Percentiles rank a stretch among this genome's conserved stretches.
phyloP scores from a whole-genome alignment of 1,284 basidiomycete species.

The Pyrrhoderma lamaoense region DNA sequence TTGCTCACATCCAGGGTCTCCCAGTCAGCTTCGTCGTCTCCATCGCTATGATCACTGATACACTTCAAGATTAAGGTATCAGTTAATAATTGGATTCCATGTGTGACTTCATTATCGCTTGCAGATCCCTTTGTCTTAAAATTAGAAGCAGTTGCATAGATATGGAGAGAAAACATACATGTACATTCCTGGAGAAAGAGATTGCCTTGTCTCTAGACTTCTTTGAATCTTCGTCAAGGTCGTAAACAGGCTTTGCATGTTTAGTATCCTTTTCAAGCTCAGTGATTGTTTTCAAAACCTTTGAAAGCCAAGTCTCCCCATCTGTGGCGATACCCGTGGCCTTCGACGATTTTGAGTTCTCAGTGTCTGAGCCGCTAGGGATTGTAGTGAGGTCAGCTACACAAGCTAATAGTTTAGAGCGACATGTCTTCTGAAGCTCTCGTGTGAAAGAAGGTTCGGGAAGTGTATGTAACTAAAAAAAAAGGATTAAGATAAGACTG shows the following conservation, averaged over 20 bases:
- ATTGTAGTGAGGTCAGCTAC: conserved; percentile 69
- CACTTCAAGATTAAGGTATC: conserved; percentile 8
- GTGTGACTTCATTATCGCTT: conserved; percentile 2
- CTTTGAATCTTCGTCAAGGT: conserved; percentile 52
- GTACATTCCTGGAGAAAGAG: conserved; percentile 3
- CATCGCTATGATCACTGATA: conserved; percentile 6
- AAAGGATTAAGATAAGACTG: conserved; percentile 2
- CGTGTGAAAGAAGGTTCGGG: conserved; percentile 70
- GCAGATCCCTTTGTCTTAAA: not conserved
- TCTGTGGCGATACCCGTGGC: conserved; percentile 56
- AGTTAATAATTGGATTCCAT: conserved; percentile 13
- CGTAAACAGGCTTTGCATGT: conserved; percentile 52
- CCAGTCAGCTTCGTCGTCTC: conserved; percentile 3
- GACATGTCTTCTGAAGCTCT: conserved; percentile 55
- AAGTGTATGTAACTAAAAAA: conserved; percentile 46
- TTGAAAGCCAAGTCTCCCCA: conserved; percentile 77
- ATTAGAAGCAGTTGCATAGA: not conserved
- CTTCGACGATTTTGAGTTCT: conserved; percentile 46
- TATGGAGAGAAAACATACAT: conserved; percentile 2
- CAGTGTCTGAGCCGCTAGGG: conserved; percentile 11
- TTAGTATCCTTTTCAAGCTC: conserved; percentile 62
- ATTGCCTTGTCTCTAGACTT: conserved; percentile 41
- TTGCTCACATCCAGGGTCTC: conserved; percentile 30
- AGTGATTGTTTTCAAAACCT: conserved; percentile 56
- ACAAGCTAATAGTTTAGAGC: conserved; percentile 65